Conservation (phyloP, 2,329 filamentous ascomycete genomes). For the Alternaria brassicae region DNA sequence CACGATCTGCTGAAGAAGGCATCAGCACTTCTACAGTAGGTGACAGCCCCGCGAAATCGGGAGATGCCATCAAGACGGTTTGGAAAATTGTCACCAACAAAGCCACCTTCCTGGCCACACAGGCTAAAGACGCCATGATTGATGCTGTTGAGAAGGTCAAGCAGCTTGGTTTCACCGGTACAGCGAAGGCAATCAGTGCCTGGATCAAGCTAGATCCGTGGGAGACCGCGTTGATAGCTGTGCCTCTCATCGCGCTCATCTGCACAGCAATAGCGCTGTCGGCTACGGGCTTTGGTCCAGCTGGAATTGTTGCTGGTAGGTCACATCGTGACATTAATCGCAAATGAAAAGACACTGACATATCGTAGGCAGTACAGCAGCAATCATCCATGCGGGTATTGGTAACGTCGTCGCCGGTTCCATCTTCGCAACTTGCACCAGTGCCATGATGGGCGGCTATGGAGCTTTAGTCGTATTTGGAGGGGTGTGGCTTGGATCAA, state of each 20-base stretch:
- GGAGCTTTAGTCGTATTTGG: slow-evolving; percentile 22
- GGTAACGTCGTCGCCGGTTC: slow-evolving; percentile 30
- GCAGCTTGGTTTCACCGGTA: neutral
- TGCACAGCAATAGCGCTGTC: slow-evolving; percentile 6
- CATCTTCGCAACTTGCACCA: slow-evolving; percentile 32
- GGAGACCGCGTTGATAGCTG: slow-evolving; percentile 7
- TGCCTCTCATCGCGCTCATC: slow-evolving; percentile 4
- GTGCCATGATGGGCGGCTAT: slow-evolving; percentile 36
- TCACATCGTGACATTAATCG: neutral
- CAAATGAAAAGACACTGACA: neutral
- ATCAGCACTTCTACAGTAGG: too few relatives aligned
- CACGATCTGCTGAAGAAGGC: too few relatives aligned
- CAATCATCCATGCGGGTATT: slow-evolving; percentile 29
- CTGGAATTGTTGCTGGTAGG: slow-evolving; percentile 7
- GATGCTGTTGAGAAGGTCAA: neutral
- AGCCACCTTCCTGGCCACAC: too few relatives aligned
- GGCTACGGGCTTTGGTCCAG: slow-evolving; percentile 9
- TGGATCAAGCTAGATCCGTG: slow-evolving; percentile 15
- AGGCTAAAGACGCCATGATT: neutral
- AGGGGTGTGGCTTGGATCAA: neutral
- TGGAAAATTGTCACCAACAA: neutral
- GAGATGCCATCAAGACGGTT: neutral
- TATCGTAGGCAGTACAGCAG: slow-evolving; percentile 29
- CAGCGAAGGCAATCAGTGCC: neutral
- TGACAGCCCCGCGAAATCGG: too few relatives aligned